phyloP scores from a whole-genome alignment of 169 alveolate genomes.

The Cryptosporidium ryanae region DNA sequence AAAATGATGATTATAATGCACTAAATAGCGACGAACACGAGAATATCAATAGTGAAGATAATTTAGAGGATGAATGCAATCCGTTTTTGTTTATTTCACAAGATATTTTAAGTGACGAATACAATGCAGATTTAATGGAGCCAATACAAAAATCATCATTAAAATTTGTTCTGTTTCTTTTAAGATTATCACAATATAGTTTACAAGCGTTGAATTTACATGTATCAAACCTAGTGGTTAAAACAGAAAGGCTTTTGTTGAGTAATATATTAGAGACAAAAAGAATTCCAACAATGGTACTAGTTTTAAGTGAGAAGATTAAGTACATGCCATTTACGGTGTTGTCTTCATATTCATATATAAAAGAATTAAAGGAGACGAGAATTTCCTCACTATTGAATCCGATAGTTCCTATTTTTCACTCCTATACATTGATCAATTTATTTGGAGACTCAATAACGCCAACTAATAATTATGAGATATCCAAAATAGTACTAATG shows the following conservation, averaged over 20 bases:
- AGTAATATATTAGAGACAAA: slow-evolving; percentile 1
- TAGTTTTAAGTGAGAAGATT: slow-evolving; percentile 27
- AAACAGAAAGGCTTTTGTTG: slow-evolving; percentile 58
- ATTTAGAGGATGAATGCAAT: slow-evolving; percentile 17
- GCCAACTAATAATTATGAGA: background rate
- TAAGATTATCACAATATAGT: slow-evolving; percentile 46
- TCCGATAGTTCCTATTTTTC: slow-evolving; percentile 29
- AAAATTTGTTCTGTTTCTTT: slow-evolving; percentile 1
- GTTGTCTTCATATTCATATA: slow-evolving; percentile 36
- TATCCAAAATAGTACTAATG: slow-evolving; percentile 24
- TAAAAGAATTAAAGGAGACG: slow-evolving; percentile 29
- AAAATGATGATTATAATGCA: background rate
- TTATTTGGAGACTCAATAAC: slow-evolving; percentile 33
- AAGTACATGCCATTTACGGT: slow-evolving; percentile 10
- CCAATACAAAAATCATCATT: slow-evolving; percentile 62
- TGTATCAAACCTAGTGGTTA: slow-evolving; percentile 32
- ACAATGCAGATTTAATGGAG: slow-evolving; percentile 43
- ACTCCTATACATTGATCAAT: slow-evolving; percentile 31
- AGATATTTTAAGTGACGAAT: slow-evolving; percentile 39
- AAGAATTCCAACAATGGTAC: slow-evolving; percentile 6
- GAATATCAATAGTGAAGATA: background rate
- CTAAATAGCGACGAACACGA: background rate
- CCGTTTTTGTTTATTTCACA: slow-evolving; percentile 26
- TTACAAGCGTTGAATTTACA: slow-evolving; percentile 19
- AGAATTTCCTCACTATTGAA: slow-evolving; percentile 15